Percentiles rank a stretch among this genome's conserved stretches.
phyloP scores from a whole-genome alignment of 345 rosid species.

The Noccaea bulbosa region DNA sequence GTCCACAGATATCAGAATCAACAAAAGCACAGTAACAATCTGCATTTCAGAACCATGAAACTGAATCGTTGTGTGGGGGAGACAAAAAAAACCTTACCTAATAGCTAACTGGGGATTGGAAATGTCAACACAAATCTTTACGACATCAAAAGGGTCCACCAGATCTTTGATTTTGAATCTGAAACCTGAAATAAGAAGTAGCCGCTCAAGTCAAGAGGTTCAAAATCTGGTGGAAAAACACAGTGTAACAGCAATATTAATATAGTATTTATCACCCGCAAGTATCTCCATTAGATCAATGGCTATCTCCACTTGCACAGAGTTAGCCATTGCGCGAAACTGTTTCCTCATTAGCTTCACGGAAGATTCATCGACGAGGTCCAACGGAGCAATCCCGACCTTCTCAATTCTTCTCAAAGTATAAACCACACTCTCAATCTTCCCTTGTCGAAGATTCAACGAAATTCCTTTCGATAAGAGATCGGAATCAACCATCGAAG shows the following conservation, averaged over 20 bases:
- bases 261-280: slow-evolving; percentile 52
- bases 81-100: slow-evolving; percentile 54
- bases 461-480: slow-evolving; percentile 58
- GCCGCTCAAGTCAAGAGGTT: slow-evolving; percentile 24
- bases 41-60: slow-evolving; percentile 3
- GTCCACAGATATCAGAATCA: neutral
- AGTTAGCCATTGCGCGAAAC: slow-evolving; percentile 57
- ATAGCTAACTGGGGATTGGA: slow-evolving; percentile 63
- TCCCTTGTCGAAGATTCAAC: slow-evolving; percentile 60
- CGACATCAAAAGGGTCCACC: slow-evolving; percentile 58
- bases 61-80: neutral
- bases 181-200: slow-evolving; percentile 57
- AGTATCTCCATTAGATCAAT: slow-evolving; percentile 72
- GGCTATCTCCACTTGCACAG: slow-evolving; percentile 56
- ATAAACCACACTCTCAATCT: slow-evolving; percentile 52
- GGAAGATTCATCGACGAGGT: slow-evolving; percentile 52
- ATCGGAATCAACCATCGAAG: slow-evolving; percentile 48
- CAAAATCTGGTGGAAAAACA: neutral
- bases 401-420: slow-evolving; percentile 58
- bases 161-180: slow-evolving; percentile 66
- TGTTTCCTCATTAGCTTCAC: slow-evolving; percentile 56
- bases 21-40: slow-evolving; percentile 6
- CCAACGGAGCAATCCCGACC: slow-evolving; percentile 61
- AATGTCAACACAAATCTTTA: slow-evolving; percentile 61
- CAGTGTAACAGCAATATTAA: slow-evolving; percentile 8